phyloP scores from a whole-genome alignment of 2,329 filamentous ascomycete genomes.

The Thermomyces lanuginosus region DNA sequence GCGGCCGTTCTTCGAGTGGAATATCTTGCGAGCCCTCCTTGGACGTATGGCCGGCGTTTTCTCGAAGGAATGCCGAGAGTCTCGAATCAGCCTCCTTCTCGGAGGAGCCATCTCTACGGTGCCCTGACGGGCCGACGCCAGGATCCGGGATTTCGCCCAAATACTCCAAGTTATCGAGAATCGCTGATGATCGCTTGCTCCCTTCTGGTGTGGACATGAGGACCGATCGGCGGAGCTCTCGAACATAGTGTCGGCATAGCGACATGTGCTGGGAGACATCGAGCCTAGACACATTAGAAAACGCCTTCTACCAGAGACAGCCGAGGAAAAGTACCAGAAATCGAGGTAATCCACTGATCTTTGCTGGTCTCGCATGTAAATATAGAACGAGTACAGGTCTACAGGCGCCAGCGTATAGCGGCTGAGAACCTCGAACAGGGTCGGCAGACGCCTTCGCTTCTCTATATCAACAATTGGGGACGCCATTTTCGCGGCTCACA shows the following conservation, averaged over 20 bases:
- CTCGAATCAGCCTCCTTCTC: conserved; percentile 72
- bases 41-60: conserved; percentile 33
- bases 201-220: conserved; percentile 81
- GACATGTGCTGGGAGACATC: conserved; percentile 99
- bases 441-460: conserved; percentile 68
- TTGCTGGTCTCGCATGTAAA: conserved; percentile 98
- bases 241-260: conserved; percentile 85
- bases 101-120: conserved; percentile 48
- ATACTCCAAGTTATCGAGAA: conserved; percentile 56
- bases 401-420: conserved; percentile 88
- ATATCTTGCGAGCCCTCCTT: conserved; percentile 35
- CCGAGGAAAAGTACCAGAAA: conserved; percentile 59
- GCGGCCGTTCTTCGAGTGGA: conserved; percentile 31
- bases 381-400: conserved; percentile 97
- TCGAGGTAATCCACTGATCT: conserved; percentile 94
- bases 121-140: conserved; percentile 37
- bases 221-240: conserved; percentile 82
- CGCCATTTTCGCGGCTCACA: conserved; percentile 3
- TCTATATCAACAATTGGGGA: conserved; percentile 6
- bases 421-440: conserved; percentile 87
- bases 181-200: conserved; percentile 70
- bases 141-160: conserved; percentile 37
- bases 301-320: not conserved
- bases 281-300: conserved; percentile 46
- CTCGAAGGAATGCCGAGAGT: conserved; percentile 74